These are phyloP conservation scores for Annulohypoxylon stygium DNA, from an alignment of 495 filamentous ascomycete species.

Conservation along the genomic window DNA sequence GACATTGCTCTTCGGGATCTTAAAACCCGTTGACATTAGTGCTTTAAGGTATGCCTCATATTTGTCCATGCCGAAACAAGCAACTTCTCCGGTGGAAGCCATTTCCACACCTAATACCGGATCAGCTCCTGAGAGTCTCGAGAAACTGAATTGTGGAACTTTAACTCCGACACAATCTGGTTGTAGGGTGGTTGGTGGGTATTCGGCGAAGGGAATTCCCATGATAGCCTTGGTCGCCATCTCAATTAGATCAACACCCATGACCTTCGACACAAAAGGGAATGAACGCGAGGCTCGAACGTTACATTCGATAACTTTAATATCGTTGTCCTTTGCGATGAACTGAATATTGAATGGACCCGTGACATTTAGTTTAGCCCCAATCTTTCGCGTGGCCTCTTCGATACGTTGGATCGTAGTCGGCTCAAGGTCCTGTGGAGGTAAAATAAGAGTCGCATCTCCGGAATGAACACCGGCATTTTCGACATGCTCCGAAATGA, in stretches of 20 bases:
- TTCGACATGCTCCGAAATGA: slow-evolving; percentile 96
- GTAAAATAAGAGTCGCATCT: slow-evolving; percentile 92
- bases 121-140: slow-evolving; percentile 93
- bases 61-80: slow-evolving; percentile 94
- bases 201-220: slow-evolving; percentile 81
- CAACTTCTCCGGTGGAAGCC: slow-evolving; percentile 98
- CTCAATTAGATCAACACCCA: slow-evolving; percentile 97
- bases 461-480: slow-evolving; percentile 97
- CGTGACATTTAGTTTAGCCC: slow-evolving; percentile 92
- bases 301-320: slow-evolving; percentile 99
- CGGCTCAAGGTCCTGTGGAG: slow-evolving; percentile 90
- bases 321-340: slow-evolving; percentile 99
- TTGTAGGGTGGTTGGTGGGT: slow-evolving; percentile 80
- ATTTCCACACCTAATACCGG: slow-evolving; percentile 98
- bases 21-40: slow-evolving; percentile 94
- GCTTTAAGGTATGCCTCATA: slow-evolving; percentile 98
- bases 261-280: slow-evolving; percentile 98
- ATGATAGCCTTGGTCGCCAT: slow-evolving; percentile 99
- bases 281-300: slow-evolving; percentile 96
- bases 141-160: slow-evolving; percentile 99
- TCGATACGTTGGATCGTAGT: slow-evolving; percentile 92
- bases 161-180: slow-evolving; percentile 94
- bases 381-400: slow-evolving; percentile 96
- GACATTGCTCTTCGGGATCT: slow-evolving; percentile 94
- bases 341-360: slow-evolving; percentile 99